Base-by-base conservation (phyloP, 306 rosid species). In the Lithocarpus polystachyus region DNA sequence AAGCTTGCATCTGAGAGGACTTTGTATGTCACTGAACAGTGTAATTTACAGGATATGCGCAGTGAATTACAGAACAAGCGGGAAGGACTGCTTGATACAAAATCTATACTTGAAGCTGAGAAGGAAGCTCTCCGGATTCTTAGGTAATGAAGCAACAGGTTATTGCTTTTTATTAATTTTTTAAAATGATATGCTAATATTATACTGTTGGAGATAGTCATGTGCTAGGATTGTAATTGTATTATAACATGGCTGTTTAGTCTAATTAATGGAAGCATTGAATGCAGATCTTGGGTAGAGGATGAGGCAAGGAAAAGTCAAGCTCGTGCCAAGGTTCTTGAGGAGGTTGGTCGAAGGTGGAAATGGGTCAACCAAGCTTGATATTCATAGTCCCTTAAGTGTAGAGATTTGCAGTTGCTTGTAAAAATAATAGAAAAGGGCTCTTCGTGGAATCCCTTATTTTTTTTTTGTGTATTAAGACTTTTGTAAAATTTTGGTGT, bases 231-330 rank as follows among this genome's bases (percentile, higher is more conserved):
- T 64, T 71, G 29, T 71, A 43, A 22, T 67, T 77, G 35, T 76
- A 59, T 77, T 74, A 35, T 19, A 35, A 68, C 18, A 68, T 68
- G 52, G 4, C 23, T 48, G 10, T 68, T 48, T 35, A 28, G 54
- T 82, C 87, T 84, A 24, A 82, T 77, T 31, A 75, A 72, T 72
- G 74, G 53, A 77, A 52, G 6, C 61, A 69, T 65, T 82, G 71
- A 74, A 79, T 86, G 88, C 98, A 95, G 97, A 89, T 87, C 96
- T n/a, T 95, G 99, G 99, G 95, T 95, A 76, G 99, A 95, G 86
- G 99, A 95, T 18, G 99, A 95, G 73, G 99, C 96, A 14, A 90
- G 76, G 77, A 91, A 84, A 86, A 93, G 92, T 84, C 92, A 90
- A 81, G 92, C 97, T 28, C 90, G 97, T 37, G 98, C 97, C 57